Evolutionary conservation across 306 rosid species (phyloP), one percentile per base, ranked within the genome.

Genomic region (Vicia faba): DNA sequence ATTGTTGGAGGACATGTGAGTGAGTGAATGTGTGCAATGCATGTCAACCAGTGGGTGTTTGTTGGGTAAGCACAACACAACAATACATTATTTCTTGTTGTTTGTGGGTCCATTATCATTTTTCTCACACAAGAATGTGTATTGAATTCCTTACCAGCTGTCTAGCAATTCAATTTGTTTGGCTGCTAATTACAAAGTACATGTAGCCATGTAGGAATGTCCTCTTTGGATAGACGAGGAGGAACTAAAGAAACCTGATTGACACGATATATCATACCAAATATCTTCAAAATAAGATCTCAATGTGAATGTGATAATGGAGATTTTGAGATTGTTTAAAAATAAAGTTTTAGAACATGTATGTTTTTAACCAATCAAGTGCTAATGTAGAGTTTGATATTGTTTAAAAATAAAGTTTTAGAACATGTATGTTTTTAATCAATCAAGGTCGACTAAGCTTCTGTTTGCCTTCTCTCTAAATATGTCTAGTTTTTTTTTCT

Each of bases 1-100:
- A 7, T 46, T 46, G 70, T 63, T 41, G 56, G 65, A 55, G 41
- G 62, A 73, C 73, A 66, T 74, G 79, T 55, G 61, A 26, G 48
- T 49, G 48, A 72, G 62, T 25, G 28, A 25, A 20, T 54, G 71
- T 55, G 20, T 70, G 56, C 50, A 29, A 28, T 70, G 56, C 50
- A 29, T 73, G 46, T 65, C 71, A 33, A 45, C 11, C 5, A 44
- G 64, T 55, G 58, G 74, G 57, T 57, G 60, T 48, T 74, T 48
- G 64, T 64, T 68, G 77, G 75, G 45, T 60, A 6, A 53, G 54
- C 25, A 61, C 16, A 39, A 9, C 44, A 39, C 44, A 39, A 39
- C n/a, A 48, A 40, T 72, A 53, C 56, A 73, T 73, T 62, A 41
- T 45, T 36, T 68, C 14, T 38, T 73, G 13, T 11, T 11, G 25